Conservation (phyloP, 805 yeast genomes). For the Candida ponderosae region DNA sequence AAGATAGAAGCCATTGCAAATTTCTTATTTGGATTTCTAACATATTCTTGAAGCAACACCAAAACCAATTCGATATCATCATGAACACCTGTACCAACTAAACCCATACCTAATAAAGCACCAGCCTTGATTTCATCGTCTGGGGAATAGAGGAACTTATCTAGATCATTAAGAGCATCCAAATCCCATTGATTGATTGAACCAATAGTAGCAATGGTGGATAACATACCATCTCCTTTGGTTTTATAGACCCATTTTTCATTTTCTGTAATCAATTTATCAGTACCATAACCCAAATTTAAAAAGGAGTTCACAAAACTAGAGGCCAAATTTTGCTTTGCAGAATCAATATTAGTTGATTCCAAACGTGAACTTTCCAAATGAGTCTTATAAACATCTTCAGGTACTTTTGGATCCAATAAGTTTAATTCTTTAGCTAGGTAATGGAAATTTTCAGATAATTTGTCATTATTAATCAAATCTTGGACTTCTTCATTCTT, state of each 20-base stretch:
- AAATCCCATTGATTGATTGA: constrained; percentile 88
- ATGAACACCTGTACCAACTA: constrained; percentile 86
- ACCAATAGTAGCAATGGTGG: constrained; percentile 90
- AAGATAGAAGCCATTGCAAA: constrained; percentile 76
- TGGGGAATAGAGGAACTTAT: constrained; percentile 77
- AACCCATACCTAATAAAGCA: constrained; percentile 91
- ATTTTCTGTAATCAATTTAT: constrained; percentile 69
- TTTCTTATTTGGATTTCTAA: constrained; percentile 51
- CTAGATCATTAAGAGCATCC: constrained; percentile 85
- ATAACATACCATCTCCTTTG: constrained; percentile 83
- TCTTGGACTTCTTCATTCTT: constrained; percentile 73
- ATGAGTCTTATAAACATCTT: constrained; percentile 88
- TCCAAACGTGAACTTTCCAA: constrained; percentile 65
- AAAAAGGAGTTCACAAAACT: constrained; percentile 90
- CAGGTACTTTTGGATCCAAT: constrained; percentile 87
- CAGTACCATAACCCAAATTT: constrained; percentile 86
- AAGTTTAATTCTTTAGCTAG: constrained; percentile 82
- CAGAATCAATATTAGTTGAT: constrained; percentile 64
- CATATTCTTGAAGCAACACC: constrained; percentile 77
- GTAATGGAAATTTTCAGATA: constrained; percentile 73
- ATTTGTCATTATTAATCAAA: constrained; percentile 69
- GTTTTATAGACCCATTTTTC: constrained; percentile 90
- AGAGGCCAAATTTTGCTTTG: constrained; percentile 90
- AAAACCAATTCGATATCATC: constrained; percentile 94
- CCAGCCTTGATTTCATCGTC: constrained; percentile 93